A percentile compares a stretch with the other conserved stretches of the same genome.
Conservation (phyloP, 768 basidiomycete species). For the Suillus placidus region DNA sequence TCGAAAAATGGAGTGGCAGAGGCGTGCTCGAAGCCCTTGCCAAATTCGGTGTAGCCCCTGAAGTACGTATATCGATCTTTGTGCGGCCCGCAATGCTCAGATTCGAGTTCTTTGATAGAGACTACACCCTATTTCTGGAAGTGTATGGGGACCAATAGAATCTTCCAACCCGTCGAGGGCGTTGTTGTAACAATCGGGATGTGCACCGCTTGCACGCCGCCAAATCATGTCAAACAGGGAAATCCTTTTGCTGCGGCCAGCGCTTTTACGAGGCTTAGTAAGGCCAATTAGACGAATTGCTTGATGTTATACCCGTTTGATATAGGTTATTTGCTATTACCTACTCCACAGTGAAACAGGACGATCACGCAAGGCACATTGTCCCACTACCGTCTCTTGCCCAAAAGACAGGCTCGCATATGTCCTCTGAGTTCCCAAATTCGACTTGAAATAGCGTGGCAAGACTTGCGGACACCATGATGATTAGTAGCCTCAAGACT, state of each 20-base stretch:
- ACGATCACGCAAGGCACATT: background rate
- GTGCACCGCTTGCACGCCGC: background rate
- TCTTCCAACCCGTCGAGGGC: slow-evolving; percentile 8
- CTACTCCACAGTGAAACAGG: background rate
- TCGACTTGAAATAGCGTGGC: background rate
- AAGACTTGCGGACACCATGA: slow-evolving; percentile 2
- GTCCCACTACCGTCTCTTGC: background rate
- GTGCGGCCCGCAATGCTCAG: slow-evolving; percentile 6
- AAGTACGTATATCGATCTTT: slow-evolving; percentile 42
- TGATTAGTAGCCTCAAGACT: slow-evolving; percentile 4
- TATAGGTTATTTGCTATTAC: background rate
- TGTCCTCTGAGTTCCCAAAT: background rate
- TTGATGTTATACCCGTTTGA: background rate
- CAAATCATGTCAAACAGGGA: background rate
- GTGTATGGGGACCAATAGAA: slow-evolving; percentile 53
- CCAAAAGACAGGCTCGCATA: background rate
- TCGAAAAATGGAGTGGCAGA: slow-evolving; percentile 65
- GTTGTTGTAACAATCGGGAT: slow-evolving; percentile 9
- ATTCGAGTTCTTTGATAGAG: slow-evolving; percentile 40
- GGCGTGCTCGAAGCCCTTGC: slow-evolving; percentile 62
- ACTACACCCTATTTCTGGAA: slow-evolving; percentile 55
- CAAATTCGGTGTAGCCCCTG: slow-evolving; percentile 47
- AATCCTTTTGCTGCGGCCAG: background rate
- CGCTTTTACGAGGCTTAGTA: background rate
- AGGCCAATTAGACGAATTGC: background rate